Percentiles rank a stretch among this genome's conserved stretches.
Conservation (phyloP, 2,329 filamentous ascomycete genomes). For the Orbilia quercus region DNA sequence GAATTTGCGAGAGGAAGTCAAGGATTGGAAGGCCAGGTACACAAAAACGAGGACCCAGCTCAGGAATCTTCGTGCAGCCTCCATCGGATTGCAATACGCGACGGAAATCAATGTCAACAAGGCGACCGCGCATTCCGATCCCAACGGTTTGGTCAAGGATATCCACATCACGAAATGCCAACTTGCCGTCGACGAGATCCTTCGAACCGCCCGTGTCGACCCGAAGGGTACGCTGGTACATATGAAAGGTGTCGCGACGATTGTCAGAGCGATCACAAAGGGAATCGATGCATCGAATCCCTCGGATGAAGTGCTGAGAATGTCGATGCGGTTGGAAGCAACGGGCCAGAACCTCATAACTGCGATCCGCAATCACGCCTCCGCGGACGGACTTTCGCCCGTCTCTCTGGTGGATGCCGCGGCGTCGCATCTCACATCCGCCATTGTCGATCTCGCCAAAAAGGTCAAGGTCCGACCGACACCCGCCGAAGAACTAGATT, state of each 20-base stretch:
- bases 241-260: conserved; percentile 86
- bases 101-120: conserved; percentile 68
- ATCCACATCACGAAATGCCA: conserved; percentile 95
- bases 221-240: conserved; percentile 80
- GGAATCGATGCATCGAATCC: conserved; percentile 72
- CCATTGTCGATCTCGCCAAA: conserved; percentile 85
- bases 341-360: conserved; percentile 97
- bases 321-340: conserved; percentile 85
- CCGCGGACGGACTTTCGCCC: conserved; percentile 83
- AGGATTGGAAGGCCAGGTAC: conserved; percentile 90
- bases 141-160: conserved; percentile 84
- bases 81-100: conserved; percentile 71
- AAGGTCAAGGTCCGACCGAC: conserved; percentile 84
- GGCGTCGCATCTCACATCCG: conserved; percentile 85
- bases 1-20: conserved; percentile 81
- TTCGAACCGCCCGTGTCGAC: conserved; percentile 79
- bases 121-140: conserved; percentile 77
- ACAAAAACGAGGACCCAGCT: conserved; percentile 88
- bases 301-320: conserved; percentile 72
- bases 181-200: conserved; percentile 88
- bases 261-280: conserved; percentile 84
- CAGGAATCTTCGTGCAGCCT: conserved; percentile 81
- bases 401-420: conserved; percentile 94
- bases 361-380: conserved; percentile 88
- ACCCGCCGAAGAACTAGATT: conserved; percentile 78